Conservation (phyloP, 345 rosid genomes). For the Camelina hispida region DNA sequence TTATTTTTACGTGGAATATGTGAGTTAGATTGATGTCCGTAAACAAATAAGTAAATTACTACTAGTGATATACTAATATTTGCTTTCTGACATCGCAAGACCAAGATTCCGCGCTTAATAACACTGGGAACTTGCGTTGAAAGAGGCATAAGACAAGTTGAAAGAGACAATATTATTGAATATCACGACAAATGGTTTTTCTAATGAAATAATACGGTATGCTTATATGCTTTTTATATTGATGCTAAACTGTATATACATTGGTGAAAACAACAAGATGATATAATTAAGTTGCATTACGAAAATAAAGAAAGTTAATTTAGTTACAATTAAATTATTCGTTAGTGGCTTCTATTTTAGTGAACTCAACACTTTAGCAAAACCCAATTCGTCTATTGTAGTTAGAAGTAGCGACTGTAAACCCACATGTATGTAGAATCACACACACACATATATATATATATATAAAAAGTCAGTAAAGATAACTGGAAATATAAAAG, state of each 20-base stretch:
- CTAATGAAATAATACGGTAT: neutral
- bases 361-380: neutral
- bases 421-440: neutral
- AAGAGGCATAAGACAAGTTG: conserved; percentile 31
- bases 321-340: neutral
- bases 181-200: neutral
- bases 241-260: neutral
- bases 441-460: neutral
- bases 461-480: neutral
- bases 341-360: conserved; percentile 16
- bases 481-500: neutral
- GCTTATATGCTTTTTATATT: neutral
- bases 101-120: conserved; percentile 38
- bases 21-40: neutral
- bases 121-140: conserved; percentile 40
- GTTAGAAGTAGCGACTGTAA: neutral
- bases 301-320: neutral
- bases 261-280: conserved; percentile 3
- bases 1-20: neutral
- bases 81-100: conserved; percentile 27
- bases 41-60: neutral
- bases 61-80: neutral
- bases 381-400: neutral
- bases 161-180: conserved; percentile 29
- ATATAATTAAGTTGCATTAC: neutral